Percentiles rank a stretch among this genome's conserved stretches.
These are phyloP conservation scores for Vitis rotundifolia DNA, from an alignment of 164 flowering plant species.

Conservation along the genomic window DNA sequence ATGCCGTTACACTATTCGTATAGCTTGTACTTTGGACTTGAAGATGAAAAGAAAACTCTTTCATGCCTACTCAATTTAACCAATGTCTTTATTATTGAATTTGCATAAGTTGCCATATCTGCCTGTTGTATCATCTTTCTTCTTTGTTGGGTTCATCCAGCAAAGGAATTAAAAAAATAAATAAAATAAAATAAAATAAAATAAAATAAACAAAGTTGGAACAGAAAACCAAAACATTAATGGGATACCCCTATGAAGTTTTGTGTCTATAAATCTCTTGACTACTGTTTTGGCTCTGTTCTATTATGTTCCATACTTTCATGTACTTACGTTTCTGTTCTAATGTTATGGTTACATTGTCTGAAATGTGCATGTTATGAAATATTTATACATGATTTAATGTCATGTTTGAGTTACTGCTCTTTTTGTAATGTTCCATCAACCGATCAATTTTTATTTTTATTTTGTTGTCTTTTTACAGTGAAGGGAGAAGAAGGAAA, in stretches of 20 bases:
- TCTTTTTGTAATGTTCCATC: neutral
- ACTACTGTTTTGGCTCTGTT: neutral
- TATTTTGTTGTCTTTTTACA: conserved; percentile 27
- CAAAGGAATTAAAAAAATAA: neutral
- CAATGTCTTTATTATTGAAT: no score
- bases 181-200: no score
- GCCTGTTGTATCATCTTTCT: no score
- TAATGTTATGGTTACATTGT: neutral
- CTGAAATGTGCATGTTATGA: neutral
- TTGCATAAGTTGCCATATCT: no score
- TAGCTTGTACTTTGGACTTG: no score
- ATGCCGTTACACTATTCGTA: no score
- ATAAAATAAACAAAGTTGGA: no score
- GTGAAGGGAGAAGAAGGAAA: conserved; percentile 97
- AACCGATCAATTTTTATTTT: neutral
- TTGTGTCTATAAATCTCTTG: neutral
- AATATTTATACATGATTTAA: neutral
- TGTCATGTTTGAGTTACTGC: neutral
- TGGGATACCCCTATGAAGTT: neutral
- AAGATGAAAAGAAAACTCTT: no score
- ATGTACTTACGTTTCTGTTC: neutral
- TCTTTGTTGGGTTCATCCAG: neutral
- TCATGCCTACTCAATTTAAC: no score
- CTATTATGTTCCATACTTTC: neutral
- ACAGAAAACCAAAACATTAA: neutral